These are phyloP conservation scores for Pseudofabraea citricarpa DNA, from an alignment of 2,329 filamentous ascomycete genomes.

Conservation along the genomic window DNA sequence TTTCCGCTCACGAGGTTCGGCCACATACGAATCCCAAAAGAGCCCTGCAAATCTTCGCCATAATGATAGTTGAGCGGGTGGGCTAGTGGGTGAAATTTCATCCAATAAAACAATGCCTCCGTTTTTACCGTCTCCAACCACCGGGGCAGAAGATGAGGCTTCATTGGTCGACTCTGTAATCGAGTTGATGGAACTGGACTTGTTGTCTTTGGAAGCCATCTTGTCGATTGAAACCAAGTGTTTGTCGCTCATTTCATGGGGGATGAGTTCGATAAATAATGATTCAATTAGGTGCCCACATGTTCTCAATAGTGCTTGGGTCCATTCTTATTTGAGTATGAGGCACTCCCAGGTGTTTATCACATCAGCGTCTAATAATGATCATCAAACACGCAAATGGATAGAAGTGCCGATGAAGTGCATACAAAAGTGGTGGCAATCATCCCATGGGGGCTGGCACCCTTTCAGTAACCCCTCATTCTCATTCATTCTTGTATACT, in stretches of 20 bases:
- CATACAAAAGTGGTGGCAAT: no score
- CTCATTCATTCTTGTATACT: no score
- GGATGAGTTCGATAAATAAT: background rate
- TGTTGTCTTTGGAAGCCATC: background rate
- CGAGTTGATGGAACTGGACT: background rate
- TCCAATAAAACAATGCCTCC: no score
- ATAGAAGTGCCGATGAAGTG: no score
- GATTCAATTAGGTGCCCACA: background rate
- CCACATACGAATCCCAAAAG: constrained; percentile 4
- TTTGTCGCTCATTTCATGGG: background rate
- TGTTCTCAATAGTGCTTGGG: no score
- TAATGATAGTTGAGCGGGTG: background rate
- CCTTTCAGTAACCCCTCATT: no score
- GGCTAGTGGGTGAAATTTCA: background rate
- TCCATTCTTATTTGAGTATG: no score
- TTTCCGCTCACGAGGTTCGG: constrained; percentile 5
- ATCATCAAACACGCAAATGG: no score
- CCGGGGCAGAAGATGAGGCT: background rate
- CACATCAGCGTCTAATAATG: no score
- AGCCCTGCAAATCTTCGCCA: background rate
- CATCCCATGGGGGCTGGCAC: no score
- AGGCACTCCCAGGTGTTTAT: no score
- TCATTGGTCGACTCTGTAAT: background rate
- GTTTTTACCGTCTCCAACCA: background rate
- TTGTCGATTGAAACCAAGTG: background rate